Percentiles rank a stretch among this genome's conserved stretches.
phyloP scores from a whole-genome alignment of 148 eudicot genomes.

The Cornus florida region DNA sequence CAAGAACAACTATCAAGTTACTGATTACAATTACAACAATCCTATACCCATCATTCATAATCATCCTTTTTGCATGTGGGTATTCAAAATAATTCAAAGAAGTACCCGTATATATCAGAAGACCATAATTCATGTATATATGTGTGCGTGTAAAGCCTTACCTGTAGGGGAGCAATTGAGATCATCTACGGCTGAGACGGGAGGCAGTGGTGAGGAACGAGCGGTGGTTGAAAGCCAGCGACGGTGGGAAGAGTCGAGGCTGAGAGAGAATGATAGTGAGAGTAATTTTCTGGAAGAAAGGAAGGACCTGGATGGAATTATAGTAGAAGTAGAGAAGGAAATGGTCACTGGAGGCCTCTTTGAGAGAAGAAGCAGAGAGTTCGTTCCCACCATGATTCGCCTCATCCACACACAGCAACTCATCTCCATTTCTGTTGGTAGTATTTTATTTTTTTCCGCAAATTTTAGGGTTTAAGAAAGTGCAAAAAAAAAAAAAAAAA shows the following conservation, averaged over 20 bases:
- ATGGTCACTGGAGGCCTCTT: neutral
- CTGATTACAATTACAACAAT: neutral
- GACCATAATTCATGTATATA: neutral
- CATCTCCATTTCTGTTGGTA: conserved; percentile 1
- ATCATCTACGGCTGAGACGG: no score
- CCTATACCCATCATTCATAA: neutral
- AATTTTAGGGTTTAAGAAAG: neutral
- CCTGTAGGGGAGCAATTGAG: neutral
- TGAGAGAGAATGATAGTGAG: neutral
- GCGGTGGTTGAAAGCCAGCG: conserved; percentile 8
- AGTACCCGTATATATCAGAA: no score
- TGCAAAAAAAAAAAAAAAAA: neutral
- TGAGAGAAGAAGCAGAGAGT: conserved; percentile 8
- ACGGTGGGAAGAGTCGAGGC: neutral
- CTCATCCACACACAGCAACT: conserved; percentile 16
- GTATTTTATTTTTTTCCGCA: neutral
- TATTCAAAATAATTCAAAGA: no score
- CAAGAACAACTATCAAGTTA: neutral
- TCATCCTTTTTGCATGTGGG: neutral
- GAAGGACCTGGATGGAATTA: neutral
- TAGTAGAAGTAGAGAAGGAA: neutral
- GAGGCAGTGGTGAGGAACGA: neutral
- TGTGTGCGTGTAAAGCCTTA: neutral
- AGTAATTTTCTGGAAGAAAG: neutral
- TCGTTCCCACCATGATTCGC: conserved; percentile 8